Percentiles rank a stretch among this genome's conserved stretches.
Conservation (phyloP, 2,329 filamentous ascomycete genomes). For the Nakataea oryzae region DNA sequence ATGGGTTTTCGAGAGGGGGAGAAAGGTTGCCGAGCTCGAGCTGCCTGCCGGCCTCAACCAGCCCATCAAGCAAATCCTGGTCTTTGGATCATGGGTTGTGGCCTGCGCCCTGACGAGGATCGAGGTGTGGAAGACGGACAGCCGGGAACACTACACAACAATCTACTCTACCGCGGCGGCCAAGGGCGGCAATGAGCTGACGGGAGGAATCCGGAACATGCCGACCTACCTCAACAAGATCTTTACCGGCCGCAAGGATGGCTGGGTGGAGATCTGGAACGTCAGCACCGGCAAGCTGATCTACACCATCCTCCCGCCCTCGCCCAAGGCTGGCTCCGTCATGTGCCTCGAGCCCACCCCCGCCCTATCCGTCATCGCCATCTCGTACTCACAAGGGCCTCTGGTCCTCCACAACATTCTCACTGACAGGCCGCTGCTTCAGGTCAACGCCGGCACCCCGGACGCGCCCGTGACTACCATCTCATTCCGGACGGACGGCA, state of each 20-base stretch:
- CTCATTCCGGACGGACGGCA: slow-evolving; percentile 79
- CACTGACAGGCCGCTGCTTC: slow-evolving; percentile 62
- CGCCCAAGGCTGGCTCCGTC: slow-evolving; percentile 65
- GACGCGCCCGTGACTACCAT: slow-evolving; percentile 67
- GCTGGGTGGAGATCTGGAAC: slow-evolving; percentile 95
- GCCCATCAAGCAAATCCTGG: slow-evolving; percentile 64
- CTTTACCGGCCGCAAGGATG: slow-evolving; percentile 78
- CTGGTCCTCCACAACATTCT: slow-evolving; percentile 75
- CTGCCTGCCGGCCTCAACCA: slow-evolving; percentile 55
- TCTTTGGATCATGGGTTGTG: slow-evolving; percentile 88
- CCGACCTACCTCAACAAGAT: slow-evolving; percentile 96
- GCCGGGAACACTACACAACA: slow-evolving; percentile 83
- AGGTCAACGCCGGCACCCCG: slow-evolving; percentile 54
- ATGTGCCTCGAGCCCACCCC: slow-evolving; percentile 79
- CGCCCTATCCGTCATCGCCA: slow-evolving; percentile 74
- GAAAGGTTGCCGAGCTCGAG: slow-evolving; percentile 67
- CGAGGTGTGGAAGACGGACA: slow-evolving; percentile 80
- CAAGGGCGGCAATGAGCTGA: slow-evolving; percentile 57
- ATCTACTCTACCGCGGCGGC: slow-evolving; percentile 49
- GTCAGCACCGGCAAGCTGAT: slow-evolving; percentile 84
- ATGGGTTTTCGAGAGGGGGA: slow-evolving; percentile 89
- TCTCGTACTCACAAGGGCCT: slow-evolving; percentile 74
- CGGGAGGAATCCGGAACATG: slow-evolving; percentile 74
- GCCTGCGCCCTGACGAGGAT: slow-evolving; percentile 66
- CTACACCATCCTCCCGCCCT: slow-evolving; percentile 76